phyloP scores from a whole-genome alignment of 2,329 filamentous ascomycete genomes.

The Podosphaera aphanis region DNA sequence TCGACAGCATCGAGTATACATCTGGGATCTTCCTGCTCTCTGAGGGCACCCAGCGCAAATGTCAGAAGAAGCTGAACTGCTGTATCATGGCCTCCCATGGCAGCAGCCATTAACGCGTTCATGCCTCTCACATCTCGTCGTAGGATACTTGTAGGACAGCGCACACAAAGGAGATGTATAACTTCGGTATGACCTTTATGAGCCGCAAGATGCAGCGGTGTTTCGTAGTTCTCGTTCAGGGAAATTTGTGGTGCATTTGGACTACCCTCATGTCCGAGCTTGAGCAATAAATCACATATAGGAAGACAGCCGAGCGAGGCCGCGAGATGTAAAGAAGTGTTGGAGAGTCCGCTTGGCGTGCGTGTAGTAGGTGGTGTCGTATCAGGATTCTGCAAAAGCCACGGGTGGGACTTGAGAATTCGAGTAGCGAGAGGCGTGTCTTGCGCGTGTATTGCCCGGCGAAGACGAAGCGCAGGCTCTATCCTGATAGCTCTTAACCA shows the following conservation, averaged over 20 bases:
- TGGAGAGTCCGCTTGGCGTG: slow-evolving; percentile 34
- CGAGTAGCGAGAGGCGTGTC: slow-evolving; percentile 44
- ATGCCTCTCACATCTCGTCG: slow-evolving; percentile 43
- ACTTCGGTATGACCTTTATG: slow-evolving; percentile 45
- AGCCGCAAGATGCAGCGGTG: slow-evolving; percentile 60
- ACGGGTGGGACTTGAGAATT: slow-evolving; percentile 50
- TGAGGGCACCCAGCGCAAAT: slow-evolving; percentile 22
- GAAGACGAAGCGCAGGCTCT: slow-evolving; percentile 51
- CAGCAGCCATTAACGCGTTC: slow-evolving; percentile 48
- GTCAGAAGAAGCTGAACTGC: slow-evolving; percentile 41
- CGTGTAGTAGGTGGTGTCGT: slow-evolving; percentile 20
- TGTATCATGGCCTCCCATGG: slow-evolving; percentile 35
- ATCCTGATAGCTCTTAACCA: slow-evolving; percentile 29
- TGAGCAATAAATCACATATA: slow-evolving; percentile 46
- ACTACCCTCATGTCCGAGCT: slow-evolving; percentile 32
- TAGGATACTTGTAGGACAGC: slow-evolving; percentile 25
- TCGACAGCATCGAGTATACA: slow-evolving; percentile 30
- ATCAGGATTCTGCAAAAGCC: slow-evolving; percentile 58
- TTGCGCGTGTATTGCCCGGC: slow-evolving; percentile 63
- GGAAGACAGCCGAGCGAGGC: slow-evolving; percentile 46
- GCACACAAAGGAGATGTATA: slow-evolving; percentile 44
- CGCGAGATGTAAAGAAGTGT: slow-evolving; percentile 66
- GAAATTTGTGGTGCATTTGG: slow-evolving; percentile 34
- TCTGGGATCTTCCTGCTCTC: background rate
- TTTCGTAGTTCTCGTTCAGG: slow-evolving; percentile 59